Conservation (phyloP, 306 rosid species). For the Ziziphus jujuba region DNA sequence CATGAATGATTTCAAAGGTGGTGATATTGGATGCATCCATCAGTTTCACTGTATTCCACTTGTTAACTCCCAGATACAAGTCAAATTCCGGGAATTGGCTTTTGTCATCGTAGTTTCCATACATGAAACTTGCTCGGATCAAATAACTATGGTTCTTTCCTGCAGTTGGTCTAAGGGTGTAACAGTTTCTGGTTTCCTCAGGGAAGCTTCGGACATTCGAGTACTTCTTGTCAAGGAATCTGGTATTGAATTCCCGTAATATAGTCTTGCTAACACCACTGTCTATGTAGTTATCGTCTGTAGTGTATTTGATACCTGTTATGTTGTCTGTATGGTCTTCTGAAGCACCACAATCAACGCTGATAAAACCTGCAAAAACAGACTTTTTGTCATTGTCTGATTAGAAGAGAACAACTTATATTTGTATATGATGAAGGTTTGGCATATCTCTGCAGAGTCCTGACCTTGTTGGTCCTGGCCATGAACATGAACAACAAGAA, state of each 20-base stretch:
- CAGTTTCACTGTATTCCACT: constrained; percentile 24
- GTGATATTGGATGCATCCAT: neutral
- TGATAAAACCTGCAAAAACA: constrained; percentile 16
- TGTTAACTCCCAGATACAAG: constrained; percentile 26
- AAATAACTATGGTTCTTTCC: constrained; percentile 20
- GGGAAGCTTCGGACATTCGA: constrained; percentile 27
- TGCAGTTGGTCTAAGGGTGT: constrained; percentile 14
- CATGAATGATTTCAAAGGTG: constrained; percentile 28
- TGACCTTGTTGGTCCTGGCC: too few species aligned
- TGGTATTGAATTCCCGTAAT: neutral
- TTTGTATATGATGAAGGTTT: too few species aligned
- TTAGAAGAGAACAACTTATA: too few species aligned
- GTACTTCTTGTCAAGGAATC: neutral
- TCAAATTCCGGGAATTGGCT: constrained; percentile 14
- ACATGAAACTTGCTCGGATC: constrained; percentile 31
- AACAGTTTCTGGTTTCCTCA: constrained; percentile 24
- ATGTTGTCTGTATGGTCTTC: neutral
- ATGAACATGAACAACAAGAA: too few species aligned
- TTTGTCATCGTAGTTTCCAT: constrained; percentile 26
- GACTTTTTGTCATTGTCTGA: too few species aligned
- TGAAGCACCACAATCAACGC: constrained; percentile 27
- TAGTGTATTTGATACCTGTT: constrained; percentile 12
- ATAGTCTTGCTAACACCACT: constrained; percentile 12
- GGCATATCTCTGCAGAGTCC: too few species aligned
- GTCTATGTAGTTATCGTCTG: constrained; percentile 16